phyloP scores from a whole-genome alignment of 495 filamentous ascomycete species.

The Usnea hakonensis region DNA sequence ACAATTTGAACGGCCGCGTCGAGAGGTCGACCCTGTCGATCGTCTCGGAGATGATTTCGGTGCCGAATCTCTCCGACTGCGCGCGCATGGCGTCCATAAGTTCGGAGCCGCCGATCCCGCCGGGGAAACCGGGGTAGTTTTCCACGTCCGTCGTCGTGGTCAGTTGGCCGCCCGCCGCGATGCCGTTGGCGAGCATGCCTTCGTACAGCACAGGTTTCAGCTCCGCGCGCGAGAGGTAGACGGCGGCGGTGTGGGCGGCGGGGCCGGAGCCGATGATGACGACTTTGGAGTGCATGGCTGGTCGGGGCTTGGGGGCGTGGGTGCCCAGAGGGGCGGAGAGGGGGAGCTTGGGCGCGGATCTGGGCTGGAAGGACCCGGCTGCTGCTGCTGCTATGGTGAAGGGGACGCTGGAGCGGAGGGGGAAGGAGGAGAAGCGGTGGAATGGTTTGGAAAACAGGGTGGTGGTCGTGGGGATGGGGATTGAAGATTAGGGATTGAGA shows the following conservation, averaged over 20 bases:
- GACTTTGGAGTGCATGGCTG: slow-evolving; percentile 32
- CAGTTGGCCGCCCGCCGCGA: slow-evolving; percentile 90
- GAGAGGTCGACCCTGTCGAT: slow-evolving; percentile 82
- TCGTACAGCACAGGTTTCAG: slow-evolving; percentile 86
- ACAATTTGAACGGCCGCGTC: slow-evolving; percentile 81
- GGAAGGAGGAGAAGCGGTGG: slow-evolving; percentile 50
- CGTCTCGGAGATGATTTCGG: slow-evolving; percentile 84
- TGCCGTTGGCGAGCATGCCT: slow-evolving; percentile 94
- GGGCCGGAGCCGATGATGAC: slow-evolving; percentile 83
- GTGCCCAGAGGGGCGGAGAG: slow-evolving; percentile 39
- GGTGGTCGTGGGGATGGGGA: slow-evolving; percentile 28
- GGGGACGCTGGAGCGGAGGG: slow-evolving; percentile 53
- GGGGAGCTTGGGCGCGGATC: slow-evolving; percentile 39
- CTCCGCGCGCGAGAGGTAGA: slow-evolving; percentile 92
- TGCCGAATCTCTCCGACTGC: slow-evolving; percentile 87
- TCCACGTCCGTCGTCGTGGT: slow-evolving; percentile 98
- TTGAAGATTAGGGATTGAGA: not conserved
- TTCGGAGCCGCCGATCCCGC: slow-evolving; percentile 73
- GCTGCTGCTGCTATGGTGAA: slow-evolving; percentile 57
- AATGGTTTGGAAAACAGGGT: slow-evolving; percentile 84
- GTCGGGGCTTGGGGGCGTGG: slow-evolving; percentile 26
- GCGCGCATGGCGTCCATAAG: slow-evolving; percentile 94
- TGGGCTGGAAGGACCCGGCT: slow-evolving; percentile 55
- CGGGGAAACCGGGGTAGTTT: slow-evolving; percentile 93
- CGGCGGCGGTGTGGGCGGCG: slow-evolving; percentile 91